Evolutionary conservation across 2,329 filamentous ascomycete genomes (phyloP).

Genomic region (Ceratocystis smalleyi): DNA sequence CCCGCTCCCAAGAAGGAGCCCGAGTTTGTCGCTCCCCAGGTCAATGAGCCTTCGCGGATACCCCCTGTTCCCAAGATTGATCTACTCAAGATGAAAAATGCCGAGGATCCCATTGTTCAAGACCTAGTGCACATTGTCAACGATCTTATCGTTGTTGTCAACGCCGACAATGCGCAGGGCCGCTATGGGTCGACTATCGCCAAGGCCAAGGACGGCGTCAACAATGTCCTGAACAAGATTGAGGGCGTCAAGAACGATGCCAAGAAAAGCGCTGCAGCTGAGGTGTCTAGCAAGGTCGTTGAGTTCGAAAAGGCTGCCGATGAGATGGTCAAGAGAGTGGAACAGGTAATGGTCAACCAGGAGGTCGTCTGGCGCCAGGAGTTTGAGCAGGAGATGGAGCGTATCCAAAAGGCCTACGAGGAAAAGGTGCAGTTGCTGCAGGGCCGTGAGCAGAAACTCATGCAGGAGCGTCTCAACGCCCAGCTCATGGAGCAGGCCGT

Average conservation of each 20-base stretch:
- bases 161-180: constrained; percentile 62
- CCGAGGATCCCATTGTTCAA: constrained; percentile 75
- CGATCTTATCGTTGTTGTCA: constrained; percentile 85
- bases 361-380: constrained; percentile 73
- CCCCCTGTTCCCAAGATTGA: constrained; percentile 58
- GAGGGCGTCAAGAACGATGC: constrained; percentile 53
- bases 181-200: constrained; percentile 65
- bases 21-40: constrained; percentile 41
- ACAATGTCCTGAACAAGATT: constrained; percentile 66
- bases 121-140: constrained; percentile 92
- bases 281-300: constrained; percentile 54
- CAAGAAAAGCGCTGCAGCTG: constrained; percentile 54
- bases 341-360: constrained; percentile 65
- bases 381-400: constrained; percentile 72
- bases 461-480: constrained; percentile 71
- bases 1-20: constrained; percentile 20
- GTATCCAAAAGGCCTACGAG: constrained; percentile 62
- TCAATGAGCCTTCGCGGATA: constrained; percentile 49
- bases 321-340: constrained; percentile 76
- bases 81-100: constrained; percentile 57
- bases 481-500: constrained; percentile 81
- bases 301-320: constrained; percentile 79
- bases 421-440: constrained; percentile 64
- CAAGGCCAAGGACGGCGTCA: constrained; percentile 73
- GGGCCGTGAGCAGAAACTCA: constrained; percentile 61